Conservation (phyloP, 345 rosid species). For the Eucalyptus cladocalyx region DNA sequence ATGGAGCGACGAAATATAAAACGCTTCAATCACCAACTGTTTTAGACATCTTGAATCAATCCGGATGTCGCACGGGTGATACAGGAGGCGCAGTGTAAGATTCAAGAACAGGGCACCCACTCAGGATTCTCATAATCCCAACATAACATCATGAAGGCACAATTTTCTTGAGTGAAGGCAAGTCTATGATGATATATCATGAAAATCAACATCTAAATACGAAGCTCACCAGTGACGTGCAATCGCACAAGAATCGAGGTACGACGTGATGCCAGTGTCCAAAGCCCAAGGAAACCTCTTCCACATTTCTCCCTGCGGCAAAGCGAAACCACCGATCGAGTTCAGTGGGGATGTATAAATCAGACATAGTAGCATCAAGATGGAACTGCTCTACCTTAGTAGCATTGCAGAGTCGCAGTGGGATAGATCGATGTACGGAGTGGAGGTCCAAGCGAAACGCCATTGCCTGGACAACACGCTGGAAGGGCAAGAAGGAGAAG, state of each 20-base stretch:
- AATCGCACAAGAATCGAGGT: background rate
- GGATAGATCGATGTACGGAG: background rate
- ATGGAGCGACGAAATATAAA: too few relatives aligned
- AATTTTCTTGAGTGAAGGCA: background rate
- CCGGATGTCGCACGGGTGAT: background rate
- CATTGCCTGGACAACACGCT: background rate
- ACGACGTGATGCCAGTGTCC: background rate
- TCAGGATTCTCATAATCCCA: background rate
- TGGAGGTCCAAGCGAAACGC: background rate
- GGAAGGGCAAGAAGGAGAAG: too few relatives aligned
- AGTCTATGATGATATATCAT: background rate
- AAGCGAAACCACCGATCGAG: background rate
- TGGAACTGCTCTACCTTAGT: background rate
- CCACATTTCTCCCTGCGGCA: fast-evolving
- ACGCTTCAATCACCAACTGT: background rate
- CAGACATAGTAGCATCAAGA: background rate
- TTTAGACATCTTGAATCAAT: background rate
- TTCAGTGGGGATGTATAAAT: background rate
- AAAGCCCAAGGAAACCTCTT: background rate
- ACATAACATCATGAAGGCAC: background rate
- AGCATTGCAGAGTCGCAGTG: background rate
- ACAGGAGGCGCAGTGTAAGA: background rate
- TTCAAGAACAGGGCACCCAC: background rate
- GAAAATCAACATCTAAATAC: background rate
- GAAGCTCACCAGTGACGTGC: background rate